phyloP scores from a whole-genome alignment of 306 rosid genomes.

The Ziziphus jujuba region DNA sequence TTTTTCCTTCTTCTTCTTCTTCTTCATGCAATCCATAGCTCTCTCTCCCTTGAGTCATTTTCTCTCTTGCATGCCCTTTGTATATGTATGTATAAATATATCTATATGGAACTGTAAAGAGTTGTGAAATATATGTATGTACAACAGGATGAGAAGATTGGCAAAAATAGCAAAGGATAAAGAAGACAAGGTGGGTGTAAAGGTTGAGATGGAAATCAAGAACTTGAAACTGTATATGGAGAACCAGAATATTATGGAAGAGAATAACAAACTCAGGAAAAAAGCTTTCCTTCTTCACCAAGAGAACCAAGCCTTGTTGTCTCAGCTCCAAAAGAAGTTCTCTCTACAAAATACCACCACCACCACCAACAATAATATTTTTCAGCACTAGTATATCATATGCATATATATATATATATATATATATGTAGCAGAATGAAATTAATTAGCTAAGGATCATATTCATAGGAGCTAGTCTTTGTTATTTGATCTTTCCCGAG shows the following conservation, averaged over 20 bases:
- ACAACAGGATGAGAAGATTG: slow-evolving; percentile 49
- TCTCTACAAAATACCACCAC: slow-evolving; percentile 21
- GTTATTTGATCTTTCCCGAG: no score
- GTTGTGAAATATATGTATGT: slow-evolving; percentile 3
- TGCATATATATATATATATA: no score
- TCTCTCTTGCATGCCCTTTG: neutral
- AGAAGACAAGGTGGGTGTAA: slow-evolving; percentile 21
- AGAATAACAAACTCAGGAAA: slow-evolving; percentile 71
- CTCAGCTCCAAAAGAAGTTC: slow-evolving; percentile 52
- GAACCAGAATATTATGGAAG: slow-evolving; percentile 66
- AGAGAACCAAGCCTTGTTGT: slow-evolving; percentile 65
- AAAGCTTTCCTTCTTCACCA: slow-evolving; percentile 71
- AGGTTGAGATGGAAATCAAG: slow-evolving; percentile 60
- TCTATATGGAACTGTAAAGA: no score
- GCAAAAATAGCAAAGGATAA: slow-evolving; percentile 30
- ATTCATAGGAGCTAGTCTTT: no score
- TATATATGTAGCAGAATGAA: no score
- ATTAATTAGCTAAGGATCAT: no score
- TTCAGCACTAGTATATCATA: no score
- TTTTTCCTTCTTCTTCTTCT: slow-evolving; percentile 19
- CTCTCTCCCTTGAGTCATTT: neutral
- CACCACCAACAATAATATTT: neutral
- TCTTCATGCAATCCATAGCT: slow-evolving; percentile 1
- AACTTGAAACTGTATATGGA: slow-evolving; percentile 63
- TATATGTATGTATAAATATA: neutral